Evolutionary conservation across 768 basidiomycete genomes (phyloP).

Genomic region (Tylopilus rubrobrunneus): DNA sequence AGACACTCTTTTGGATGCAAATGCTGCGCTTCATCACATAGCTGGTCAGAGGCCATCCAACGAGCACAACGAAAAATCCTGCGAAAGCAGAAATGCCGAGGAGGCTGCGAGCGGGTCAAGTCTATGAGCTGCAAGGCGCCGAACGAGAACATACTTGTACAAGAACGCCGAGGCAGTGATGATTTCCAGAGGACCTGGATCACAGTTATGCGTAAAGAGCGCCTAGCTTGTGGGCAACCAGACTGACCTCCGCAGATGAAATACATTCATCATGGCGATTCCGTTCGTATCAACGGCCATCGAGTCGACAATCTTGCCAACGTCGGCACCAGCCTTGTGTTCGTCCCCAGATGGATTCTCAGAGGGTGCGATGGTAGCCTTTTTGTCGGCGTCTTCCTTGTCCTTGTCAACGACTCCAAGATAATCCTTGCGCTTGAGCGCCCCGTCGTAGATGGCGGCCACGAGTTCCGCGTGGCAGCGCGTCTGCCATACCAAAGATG

Average conservation of each 20-base stretch:
- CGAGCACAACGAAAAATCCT: conserved; percentile 38
- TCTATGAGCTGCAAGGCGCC: conserved; percentile 14
- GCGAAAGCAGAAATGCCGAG: conserved; percentile 46
- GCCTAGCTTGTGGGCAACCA: no score
- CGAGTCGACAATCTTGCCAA: conserved; percentile 86
- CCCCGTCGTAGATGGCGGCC: conserved; percentile 85
- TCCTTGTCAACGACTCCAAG: conserved; percentile 67
- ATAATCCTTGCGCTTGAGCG: conserved; percentile 77
- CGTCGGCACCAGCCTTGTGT: conserved; percentile 74
- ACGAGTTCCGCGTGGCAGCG: conserved; percentile 77
- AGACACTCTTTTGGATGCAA: conserved; percentile 32
- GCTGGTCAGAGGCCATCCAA: conserved; percentile 40
- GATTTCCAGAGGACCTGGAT: conserved; percentile 69
- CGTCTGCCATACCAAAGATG: conserved; percentile 81
- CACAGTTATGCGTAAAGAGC: neutral
- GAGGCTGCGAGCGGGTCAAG: conserved; percentile 50
- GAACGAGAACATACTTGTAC: conserved; percentile 52
- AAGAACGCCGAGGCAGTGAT: conserved; percentile 68
- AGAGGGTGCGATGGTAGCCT: conserved; percentile 9
- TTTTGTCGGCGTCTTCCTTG: conserved; percentile 24
- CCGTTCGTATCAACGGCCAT: conserved; percentile 79
- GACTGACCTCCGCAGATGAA: conserved; percentile 61
- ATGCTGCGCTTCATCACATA: conserved; percentile 36
- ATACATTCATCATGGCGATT: conserved; percentile 53
- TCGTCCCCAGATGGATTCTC: conserved; percentile 37